Conservation (phyloP, 257 asterid genomes). For the Buddleja alternifolia region DNA sequence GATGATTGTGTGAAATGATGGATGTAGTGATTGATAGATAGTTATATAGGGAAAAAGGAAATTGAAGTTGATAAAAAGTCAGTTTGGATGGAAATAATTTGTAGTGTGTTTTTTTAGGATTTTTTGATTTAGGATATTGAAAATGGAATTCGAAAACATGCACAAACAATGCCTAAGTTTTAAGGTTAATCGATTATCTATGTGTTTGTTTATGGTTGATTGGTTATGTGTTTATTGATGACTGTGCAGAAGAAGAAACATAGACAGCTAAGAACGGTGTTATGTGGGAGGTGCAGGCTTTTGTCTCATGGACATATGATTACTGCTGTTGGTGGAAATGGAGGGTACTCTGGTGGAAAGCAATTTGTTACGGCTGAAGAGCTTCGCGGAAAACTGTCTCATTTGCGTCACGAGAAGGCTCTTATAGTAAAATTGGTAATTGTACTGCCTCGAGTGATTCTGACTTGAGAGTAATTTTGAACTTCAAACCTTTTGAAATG, state of each 20-base stretch:
- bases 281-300: slow-evolving; percentile 94
- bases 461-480: slow-evolving; percentile 13
- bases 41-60: no score
- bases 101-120: no score
- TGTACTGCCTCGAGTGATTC: background rate
- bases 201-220: slow-evolving; percentile 17
- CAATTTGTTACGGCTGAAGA: slow-evolving; percentile 94
- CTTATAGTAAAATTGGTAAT: slow-evolving; percentile 84
- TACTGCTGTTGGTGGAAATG: slow-evolving; percentile 99
- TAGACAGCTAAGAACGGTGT: slow-evolving; percentile 68
- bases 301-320: slow-evolving; percentile 96
- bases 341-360: slow-evolving; percentile 97
- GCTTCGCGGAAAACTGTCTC: slow-evolving; percentile 90
- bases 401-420: slow-evolving; percentile 82
- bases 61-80: no score
- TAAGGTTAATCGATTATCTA: slow-evolving; percentile 22
- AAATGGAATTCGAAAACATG: no score
- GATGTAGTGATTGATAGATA: no score
- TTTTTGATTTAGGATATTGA: no score
- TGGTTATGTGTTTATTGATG: slow-evolving; percentile 26
- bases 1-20: no score
- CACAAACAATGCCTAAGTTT: no score
- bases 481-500: background rate
- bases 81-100: no score
- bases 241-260: slow-evolving; percentile 88